These are phyloP conservation scores for Pseudogymnoascus sp. DNA, from an alignment of 2,329 filamentous ascomycete species.

Conservation along the genomic window DNA sequence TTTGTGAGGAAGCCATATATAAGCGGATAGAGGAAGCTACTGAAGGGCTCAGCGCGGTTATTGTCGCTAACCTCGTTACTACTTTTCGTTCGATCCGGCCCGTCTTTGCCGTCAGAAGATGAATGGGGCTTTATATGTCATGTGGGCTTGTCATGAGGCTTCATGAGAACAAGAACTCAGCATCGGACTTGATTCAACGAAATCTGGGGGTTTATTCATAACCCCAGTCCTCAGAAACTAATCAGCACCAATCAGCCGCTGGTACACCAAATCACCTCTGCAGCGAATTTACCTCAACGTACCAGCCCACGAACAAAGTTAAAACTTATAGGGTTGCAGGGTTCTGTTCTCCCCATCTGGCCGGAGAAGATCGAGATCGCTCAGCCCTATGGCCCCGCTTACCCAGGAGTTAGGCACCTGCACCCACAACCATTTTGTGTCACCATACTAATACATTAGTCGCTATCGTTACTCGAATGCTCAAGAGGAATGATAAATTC, in stretches of 20 bases:
- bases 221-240: background rate
- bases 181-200: background rate
- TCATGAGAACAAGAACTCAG: background rate
- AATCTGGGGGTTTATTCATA: background rate
- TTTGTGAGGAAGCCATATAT: background rate
- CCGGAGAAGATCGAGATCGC: background rate
- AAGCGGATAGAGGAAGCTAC: background rate
- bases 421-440: background rate
- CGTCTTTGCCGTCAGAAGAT: background rate
- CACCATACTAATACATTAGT: background rate
- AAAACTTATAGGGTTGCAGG: background rate
- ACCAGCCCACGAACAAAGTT: background rate
- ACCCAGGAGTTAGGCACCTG: background rate
- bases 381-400: background rate
- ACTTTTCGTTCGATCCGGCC: background rate
- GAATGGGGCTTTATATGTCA: background rate
- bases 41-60: background rate
- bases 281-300: background rate
- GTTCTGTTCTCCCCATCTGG: background rate
- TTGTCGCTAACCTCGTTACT: background rate
- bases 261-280: background rate
- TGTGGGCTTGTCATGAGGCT: background rate
- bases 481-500: background rate
- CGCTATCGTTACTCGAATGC: background rate
- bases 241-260: background rate